Evolutionary conservation across 2,329 filamentous ascomycete species (phyloP).

Genomic region (Microsporum audouinii): DNA sequence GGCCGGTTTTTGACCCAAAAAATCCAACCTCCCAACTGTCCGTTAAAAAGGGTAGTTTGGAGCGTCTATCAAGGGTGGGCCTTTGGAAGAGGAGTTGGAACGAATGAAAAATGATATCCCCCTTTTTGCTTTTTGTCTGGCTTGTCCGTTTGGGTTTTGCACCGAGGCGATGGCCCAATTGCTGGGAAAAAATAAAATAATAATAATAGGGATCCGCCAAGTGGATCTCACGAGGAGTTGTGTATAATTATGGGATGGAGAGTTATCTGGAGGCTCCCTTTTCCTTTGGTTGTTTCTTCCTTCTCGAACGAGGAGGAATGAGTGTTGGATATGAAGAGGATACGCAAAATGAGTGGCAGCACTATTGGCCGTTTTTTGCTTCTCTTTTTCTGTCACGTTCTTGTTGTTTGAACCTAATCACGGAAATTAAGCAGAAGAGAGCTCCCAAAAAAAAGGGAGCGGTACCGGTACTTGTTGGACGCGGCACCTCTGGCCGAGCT

Average conservation of each 20-base stretch:
- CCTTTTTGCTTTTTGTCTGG: background rate
- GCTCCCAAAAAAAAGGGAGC: background rate
- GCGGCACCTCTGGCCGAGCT: background rate
- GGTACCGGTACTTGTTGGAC: background rate
- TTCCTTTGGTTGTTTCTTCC: background rate
- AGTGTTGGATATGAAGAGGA: background rate
- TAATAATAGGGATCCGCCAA: constrained; percentile 1
- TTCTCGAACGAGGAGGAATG: background rate
- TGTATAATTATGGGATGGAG: background rate
- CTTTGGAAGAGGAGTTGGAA: background rate
- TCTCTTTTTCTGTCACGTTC: background rate
- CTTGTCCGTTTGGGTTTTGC: constrained; percentile 1
- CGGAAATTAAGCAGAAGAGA: background rate
- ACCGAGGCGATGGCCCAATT: constrained; percentile 2
- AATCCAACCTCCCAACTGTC: constrained; percentile 1
- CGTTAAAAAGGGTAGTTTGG: background rate
- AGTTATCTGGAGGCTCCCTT: background rate
- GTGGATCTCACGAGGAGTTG: constrained; percentile 2
- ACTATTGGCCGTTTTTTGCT: constrained; percentile 1
- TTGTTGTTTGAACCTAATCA: background rate
- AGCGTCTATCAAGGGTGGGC: constrained; percentile 1
- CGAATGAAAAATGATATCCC: background rate
- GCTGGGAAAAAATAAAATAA: background rate
- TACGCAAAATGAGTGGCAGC: background rate
- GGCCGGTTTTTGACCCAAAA: constrained; percentile 5